Conservation (phyloP, 495 filamentous ascomycete species). For the Penicillium salamii region DNA sequence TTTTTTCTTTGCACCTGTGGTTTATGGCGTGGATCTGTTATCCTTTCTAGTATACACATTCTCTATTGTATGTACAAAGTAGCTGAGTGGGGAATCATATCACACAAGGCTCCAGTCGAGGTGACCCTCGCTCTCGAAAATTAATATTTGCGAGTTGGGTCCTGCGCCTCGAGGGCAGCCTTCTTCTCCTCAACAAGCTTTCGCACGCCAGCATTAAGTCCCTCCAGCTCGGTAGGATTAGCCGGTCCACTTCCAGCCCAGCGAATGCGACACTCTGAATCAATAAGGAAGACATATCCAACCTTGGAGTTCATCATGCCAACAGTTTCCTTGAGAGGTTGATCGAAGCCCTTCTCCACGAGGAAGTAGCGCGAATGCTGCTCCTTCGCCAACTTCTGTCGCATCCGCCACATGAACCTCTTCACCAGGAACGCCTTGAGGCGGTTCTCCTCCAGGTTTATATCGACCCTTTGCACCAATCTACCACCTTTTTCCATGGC, state of each 20-base stretch:
- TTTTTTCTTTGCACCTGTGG: slow-evolving; percentile 14
- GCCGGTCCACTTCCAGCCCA: slow-evolving; percentile 91
- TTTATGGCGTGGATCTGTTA: slow-evolving; percentile 12
- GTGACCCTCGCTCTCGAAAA: neutral
- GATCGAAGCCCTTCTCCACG: slow-evolving; percentile 70
- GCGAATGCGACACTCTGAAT: slow-evolving; percentile 81
- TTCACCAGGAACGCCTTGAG: slow-evolving; percentile 73
- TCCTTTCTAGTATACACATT: slow-evolving; percentile 30
- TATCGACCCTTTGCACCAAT: slow-evolving; percentile 67
- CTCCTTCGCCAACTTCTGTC: slow-evolving; percentile 50
- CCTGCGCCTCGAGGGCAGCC: slow-evolving; percentile 8
- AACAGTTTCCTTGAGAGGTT: slow-evolving; percentile 71
- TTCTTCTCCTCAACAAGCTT: slow-evolving; percentile 63
- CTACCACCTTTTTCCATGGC: slow-evolving; percentile 39
- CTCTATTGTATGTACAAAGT: slow-evolving; percentile 34
- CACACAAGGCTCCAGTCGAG: neutral
- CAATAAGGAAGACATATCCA: slow-evolving; percentile 91
- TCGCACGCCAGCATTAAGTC: slow-evolving; percentile 64
- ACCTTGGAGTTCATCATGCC: slow-evolving; percentile 84
- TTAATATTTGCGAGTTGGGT: slow-evolving; percentile 17
- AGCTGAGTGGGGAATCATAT: slow-evolving; percentile 18
- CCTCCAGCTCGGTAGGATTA: slow-evolving; percentile 64
- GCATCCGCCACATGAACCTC: slow-evolving; percentile 62
- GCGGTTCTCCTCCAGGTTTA: slow-evolving; percentile 82
- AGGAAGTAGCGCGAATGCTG: slow-evolving; percentile 79